Conservation (phyloP, 2,329 filamentous ascomycete species). For the Dendryphion nanum region DNA sequence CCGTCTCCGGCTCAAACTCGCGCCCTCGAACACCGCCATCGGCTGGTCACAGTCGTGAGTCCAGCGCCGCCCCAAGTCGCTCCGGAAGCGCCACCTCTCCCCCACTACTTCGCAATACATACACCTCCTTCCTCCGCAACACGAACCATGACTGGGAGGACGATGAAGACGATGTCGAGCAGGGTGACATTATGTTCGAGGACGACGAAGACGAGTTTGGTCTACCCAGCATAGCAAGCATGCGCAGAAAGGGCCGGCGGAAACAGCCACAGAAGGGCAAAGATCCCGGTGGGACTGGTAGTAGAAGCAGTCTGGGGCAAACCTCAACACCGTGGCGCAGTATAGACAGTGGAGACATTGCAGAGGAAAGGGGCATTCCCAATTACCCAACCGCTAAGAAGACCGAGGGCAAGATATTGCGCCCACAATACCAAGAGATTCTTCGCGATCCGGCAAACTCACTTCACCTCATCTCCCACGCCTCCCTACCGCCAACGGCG, state of each 20-base stretch:
- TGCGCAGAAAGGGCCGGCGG: conserved; percentile 69
- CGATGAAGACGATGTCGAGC: conserved; percentile 63
- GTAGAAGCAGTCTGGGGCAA: conserved; percentile 12
- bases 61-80: conserved; percentile 57
- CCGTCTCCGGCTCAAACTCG: conserved; percentile 59
- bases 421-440: conserved; percentile 97
- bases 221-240: conserved; percentile 85
- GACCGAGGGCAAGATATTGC: conserved; percentile 88
- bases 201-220: conserved; percentile 96
- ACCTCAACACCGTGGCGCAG: conserved; percentile 55
- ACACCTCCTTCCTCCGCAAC: conserved; percentile 77
- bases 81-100: conserved; percentile 55
- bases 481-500: conserved; percentile 69
- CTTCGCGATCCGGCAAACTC: conserved; percentile 84
- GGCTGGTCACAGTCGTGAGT: conserved; percentile 57
- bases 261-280: conserved; percentile 44
- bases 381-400: conserved; percentile 87
- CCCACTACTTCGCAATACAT: conserved; percentile 66
- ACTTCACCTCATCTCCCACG: conserved; percentile 88
- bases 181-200: conserved; percentile 73
- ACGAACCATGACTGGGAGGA: conserved; percentile 81
- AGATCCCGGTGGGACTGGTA: conserved; percentile 40
- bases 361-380: conserved; percentile 79
- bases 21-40: conserved; percentile 73
- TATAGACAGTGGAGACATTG: conserved; percentile 84